A percentile compares a stretch with the other conserved stretches of the same genome.
phyloP scores from a whole-genome alignment of 2,329 filamentous ascomycete genomes.

The Chaetomium strumarium region DNA sequence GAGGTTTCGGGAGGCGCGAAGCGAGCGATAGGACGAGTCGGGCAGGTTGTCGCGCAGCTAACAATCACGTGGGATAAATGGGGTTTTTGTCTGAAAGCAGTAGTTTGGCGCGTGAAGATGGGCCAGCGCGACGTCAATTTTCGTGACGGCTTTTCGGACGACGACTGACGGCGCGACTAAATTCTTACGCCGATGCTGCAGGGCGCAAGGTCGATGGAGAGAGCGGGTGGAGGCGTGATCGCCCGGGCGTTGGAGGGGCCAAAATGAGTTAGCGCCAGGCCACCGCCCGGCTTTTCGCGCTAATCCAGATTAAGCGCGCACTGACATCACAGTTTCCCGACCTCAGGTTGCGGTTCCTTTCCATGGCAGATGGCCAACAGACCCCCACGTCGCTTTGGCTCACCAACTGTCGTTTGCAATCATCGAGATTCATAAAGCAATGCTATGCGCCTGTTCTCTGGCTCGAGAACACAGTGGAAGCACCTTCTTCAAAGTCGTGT shows the following conservation, averaged over 20 bases:
- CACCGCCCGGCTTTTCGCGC: slow-evolving; percentile 19
- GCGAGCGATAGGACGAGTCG: background rate
- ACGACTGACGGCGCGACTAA: slow-evolving; percentile 18
- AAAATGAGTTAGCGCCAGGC: slow-evolving; percentile 18
- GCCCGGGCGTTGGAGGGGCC: slow-evolving; percentile 15
- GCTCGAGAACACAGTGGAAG: too few species aligned
- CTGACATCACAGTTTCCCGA: slow-evolving; percentile 16
- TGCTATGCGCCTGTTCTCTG: too few species aligned
- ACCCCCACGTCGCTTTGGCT: background rate
- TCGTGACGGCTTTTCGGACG: slow-evolving; percentile 14
- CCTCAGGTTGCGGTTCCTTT: background rate
- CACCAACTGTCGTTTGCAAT: too few species aligned
- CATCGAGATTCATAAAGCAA: too few species aligned
- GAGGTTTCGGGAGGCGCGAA: slow-evolving; percentile 7
- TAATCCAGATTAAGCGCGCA: slow-evolving; percentile 20
- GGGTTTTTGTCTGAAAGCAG: background rate
- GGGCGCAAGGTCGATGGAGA: slow-evolving; percentile 24
- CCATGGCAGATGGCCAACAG: background rate
- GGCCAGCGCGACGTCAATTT: slow-evolving; percentile 2
- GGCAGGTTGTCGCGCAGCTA: background rate
- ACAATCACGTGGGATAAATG: slow-evolving; percentile 3
- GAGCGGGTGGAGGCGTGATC: slow-evolving; percentile 22
- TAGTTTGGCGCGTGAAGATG: background rate
- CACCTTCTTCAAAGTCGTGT: too few species aligned
- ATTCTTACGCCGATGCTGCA: slow-evolving; percentile 19